Conservation (phyloP, 108 stramenopile species). For the Pelagomonas calceolata region DNA sequence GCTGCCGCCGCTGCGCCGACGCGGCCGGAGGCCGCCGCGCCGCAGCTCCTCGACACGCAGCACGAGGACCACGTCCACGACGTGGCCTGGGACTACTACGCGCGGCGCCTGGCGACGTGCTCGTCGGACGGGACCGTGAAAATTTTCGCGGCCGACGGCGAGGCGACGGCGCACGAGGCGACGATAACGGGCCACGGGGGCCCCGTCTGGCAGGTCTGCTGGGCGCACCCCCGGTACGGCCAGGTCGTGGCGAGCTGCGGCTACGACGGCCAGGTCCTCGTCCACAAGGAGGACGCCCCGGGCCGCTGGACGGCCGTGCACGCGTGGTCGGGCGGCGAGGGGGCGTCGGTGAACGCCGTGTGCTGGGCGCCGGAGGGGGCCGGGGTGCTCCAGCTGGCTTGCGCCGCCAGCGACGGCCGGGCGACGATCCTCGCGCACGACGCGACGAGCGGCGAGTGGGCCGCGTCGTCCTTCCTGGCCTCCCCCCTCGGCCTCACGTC, state of each 20-base stretch:
- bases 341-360: slow-evolving; percentile 43
- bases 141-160: slow-evolving; percentile 72
- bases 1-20: too few species aligned
- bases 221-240: slow-evolving; percentile 91
- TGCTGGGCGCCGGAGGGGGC: slow-evolving; percentile 75
- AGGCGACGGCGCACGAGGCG: slow-evolving; percentile 60
- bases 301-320: slow-evolving; percentile 68
- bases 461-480: slow-evolving; percentile 58
- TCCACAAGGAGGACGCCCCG: slow-evolving; percentile 67
- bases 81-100: slow-evolving; percentile 85
- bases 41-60: slow-evolving; percentile 86
- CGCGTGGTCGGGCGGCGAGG: slow-evolving; percentile 43
- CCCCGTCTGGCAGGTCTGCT: slow-evolving; percentile 84
- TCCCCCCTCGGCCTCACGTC: slow-evolving; percentile 72
- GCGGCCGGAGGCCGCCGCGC: too few species aligned
- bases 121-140: slow-evolving; percentile 80
- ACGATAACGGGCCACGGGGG: slow-evolving; percentile 75
- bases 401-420: slow-evolving; percentile 68
- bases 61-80: slow-evolving; percentile 92
- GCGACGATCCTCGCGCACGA: slow-evolving; percentile 64
- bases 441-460: slow-evolving; percentile 54
- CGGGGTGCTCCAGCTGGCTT: slow-evolving; percentile 54
- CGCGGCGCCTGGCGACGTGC: slow-evolving; percentile 79
- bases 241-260: slow-evolving; percentile 65
- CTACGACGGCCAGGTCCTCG: slow-evolving; percentile 72